A percentile compares a stretch with the other conserved stretches of the same genome.
Evolutionary conservation across 108 stramenopile genomes (phyloP).

Genomic region (Chaetoceros tenuissimus): DNA sequence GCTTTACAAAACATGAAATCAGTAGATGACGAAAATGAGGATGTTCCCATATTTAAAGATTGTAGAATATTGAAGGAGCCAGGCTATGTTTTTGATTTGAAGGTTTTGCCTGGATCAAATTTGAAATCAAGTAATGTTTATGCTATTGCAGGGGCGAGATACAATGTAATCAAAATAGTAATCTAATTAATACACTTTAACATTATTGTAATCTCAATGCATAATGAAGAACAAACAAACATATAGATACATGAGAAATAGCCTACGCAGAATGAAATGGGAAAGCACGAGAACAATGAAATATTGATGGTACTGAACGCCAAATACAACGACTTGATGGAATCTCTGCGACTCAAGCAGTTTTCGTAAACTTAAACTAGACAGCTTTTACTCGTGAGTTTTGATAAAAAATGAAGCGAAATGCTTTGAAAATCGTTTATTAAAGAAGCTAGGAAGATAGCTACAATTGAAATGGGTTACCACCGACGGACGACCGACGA

Average conservation of each 20-base stretch:
- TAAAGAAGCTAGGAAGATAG: too few species aligned
- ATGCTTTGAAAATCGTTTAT: too few species aligned
- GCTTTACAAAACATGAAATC: slow-evolving; percentile 4
- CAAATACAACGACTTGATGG: slow-evolving; percentile 72
- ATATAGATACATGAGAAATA: too few species aligned
- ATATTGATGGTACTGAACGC: slow-evolving; percentile 59
- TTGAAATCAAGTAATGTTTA: slow-evolving; percentile 8
- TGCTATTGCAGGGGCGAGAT: slow-evolving; percentile 42
- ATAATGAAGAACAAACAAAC: too few species aligned
- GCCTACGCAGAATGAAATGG: slow-evolving; percentile 24
- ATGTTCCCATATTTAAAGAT: slow-evolving; percentile 3
- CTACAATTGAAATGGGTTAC: too few species aligned
- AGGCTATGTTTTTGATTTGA: slow-evolving; percentile 45
- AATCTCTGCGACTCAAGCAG: slow-evolving; percentile 31
- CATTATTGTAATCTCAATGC: too few species aligned
- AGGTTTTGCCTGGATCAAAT: slow-evolving; percentile 23
- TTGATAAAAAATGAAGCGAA: too few species aligned
- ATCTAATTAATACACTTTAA: slow-evolving; percentile 10
- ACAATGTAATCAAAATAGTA: slow-evolving; percentile 42
- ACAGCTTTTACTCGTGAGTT: too few species aligned
- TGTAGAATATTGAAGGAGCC: slow-evolving; percentile 12
- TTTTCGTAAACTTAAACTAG: too few species aligned
- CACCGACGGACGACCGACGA: too few species aligned
- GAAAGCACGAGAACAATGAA: slow-evolving; percentile 44
- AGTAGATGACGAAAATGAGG: slow-evolving; percentile 1